Percentiles rank a stretch among this genome's conserved stretches.
These are phyloP conservation scores for Yamadazyma aaseri DNA, from an alignment of 1,139 yeast genomes.

Conservation along the genomic window DNA sequence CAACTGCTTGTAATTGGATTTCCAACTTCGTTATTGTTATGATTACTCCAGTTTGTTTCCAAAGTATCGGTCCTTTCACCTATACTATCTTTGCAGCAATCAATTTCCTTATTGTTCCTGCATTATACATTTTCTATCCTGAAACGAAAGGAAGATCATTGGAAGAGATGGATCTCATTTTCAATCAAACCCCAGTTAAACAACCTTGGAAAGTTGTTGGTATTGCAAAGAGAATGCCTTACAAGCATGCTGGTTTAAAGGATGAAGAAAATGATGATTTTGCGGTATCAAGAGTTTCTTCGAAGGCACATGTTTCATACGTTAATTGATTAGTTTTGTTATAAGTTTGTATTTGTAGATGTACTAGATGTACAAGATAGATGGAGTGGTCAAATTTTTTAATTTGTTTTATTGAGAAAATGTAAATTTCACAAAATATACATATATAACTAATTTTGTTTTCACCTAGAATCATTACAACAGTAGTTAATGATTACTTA, in stretches of 20 bases:
- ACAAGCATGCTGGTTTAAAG: constrained; percentile 21
- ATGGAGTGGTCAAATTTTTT: no score
- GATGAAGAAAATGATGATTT: background rate
- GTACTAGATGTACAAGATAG: no score
- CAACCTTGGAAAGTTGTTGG: constrained; percentile 40
- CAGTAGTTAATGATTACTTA: no score
- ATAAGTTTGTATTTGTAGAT: no score
- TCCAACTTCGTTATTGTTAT: constrained; percentile 44
- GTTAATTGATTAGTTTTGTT: background rate
- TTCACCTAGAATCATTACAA: no score
- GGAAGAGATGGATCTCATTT: constrained; percentile 63
- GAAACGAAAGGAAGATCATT: constrained; percentile 60
- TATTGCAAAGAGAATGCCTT: constrained; percentile 35
- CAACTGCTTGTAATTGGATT: constrained; percentile 39
- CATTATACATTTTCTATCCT: constrained; percentile 54
- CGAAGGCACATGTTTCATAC: constrained; percentile 1
- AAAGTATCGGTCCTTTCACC: constrained; percentile 31
- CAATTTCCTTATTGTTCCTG: constrained; percentile 52
- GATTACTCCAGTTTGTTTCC: constrained; percentile 37
- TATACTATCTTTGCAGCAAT: constrained; percentile 37
- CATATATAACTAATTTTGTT: no score
- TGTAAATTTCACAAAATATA: no score
- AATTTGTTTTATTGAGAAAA: no score
- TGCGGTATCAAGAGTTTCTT: background rate
- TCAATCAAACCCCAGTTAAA: constrained; percentile 35